Evolutionary conservation across 306 rosid species (phyloP), one percentile per base, ranked within the genome.

Genomic region (Hippophae rhamnoides): DNA sequence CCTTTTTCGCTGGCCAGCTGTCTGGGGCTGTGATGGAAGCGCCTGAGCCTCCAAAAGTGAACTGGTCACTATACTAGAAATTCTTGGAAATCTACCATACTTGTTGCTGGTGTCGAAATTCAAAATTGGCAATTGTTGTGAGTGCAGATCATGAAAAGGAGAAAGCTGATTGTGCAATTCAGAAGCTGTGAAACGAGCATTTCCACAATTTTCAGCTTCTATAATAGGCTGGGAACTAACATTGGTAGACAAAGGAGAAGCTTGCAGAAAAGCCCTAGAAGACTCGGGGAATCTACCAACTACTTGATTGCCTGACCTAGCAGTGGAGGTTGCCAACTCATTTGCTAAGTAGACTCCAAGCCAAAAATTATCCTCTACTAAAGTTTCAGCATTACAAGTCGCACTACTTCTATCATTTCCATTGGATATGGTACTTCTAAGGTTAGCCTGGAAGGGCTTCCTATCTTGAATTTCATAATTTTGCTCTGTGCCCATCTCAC

Each of bases 21-120:
- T 50, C 65, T 42, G 83, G 62, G 87, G 66, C 74, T 62, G 87
- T 42, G 64, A 86, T 43, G 98, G 89, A 56, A 87, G 96, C 54
- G 95, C 96, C 78, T 92, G 98, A 69, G 81, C 79, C 55, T 92
- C 95, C 31, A 58, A 7, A 0, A 89, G 85, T 57, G 71, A 64
- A 79, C 95, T 82, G 67, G 8, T 52, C 59, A 72, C 43, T 57
- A 56, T 72, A 60, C 74, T 72, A 26, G 70, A 57, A 42, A 62
- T 44, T 12, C 71, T 44, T 46, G 79, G 61, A 23, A 75, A 64
- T 63, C 78, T 82, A 43, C 87, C 96, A 59, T 76, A 72, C 68
- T 85, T 86, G 3, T 69, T 73, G 65, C 62, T 4, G 38, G 38
- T 31, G 38, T 31, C 5, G 38, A 31, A 69, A 61, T 60, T 79